Conservation (phyloP, 2,329 filamentous ascomycete genomes). For the Clonostachys solani region DNA sequence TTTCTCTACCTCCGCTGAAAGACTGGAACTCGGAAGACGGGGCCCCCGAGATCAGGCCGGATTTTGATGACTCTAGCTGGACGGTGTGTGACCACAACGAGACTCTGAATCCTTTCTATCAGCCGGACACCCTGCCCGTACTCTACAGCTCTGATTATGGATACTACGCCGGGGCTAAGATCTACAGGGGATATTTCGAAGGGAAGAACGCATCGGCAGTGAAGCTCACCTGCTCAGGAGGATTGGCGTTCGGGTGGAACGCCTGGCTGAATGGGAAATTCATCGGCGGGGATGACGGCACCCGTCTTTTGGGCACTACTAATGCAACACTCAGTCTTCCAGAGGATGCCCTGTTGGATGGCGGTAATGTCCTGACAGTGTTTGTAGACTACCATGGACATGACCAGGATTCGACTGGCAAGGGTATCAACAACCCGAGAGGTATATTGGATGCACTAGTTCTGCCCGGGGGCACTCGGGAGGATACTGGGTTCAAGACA, state of each 20-base stretch:
- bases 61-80: slow-evolving; percentile 33
- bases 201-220: slow-evolving; percentile 23
- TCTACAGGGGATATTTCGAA: slow-evolving; percentile 63
- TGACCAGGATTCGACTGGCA: slow-evolving; percentile 58
- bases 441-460: slow-evolving; percentile 49
- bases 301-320: slow-evolving; percentile 22
- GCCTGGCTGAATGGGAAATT: slow-evolving; percentile 57
- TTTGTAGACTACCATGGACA: slow-evolving; percentile 67
- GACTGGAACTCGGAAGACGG: slow-evolving; percentile 7
- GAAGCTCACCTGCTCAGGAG: slow-evolving; percentile 55
- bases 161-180: slow-evolving; percentile 58
- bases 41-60: slow-evolving; percentile 7
- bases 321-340: no score
- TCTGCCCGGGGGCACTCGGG: slow-evolving; percentile 29
- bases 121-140: slow-evolving; percentile 54
- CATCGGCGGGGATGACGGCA: slow-evolving; percentile 45
- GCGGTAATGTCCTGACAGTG: slow-evolving; percentile 56
- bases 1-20: no score
- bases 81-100: slow-evolving; percentile 30
- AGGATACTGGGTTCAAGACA: slow-evolving; percentile 39
- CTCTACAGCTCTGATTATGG: slow-evolving; percentile 68
- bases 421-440: slow-evolving; percentile 37
- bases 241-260: slow-evolving; percentile 58
- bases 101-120: slow-evolving; percentile 11
- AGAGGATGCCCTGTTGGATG: slow-evolving; percentile 42